Evolutionary conservation across 208 protist genomes (phyloP).

Genomic region (Acanthamoeba castellanii): DNA sequence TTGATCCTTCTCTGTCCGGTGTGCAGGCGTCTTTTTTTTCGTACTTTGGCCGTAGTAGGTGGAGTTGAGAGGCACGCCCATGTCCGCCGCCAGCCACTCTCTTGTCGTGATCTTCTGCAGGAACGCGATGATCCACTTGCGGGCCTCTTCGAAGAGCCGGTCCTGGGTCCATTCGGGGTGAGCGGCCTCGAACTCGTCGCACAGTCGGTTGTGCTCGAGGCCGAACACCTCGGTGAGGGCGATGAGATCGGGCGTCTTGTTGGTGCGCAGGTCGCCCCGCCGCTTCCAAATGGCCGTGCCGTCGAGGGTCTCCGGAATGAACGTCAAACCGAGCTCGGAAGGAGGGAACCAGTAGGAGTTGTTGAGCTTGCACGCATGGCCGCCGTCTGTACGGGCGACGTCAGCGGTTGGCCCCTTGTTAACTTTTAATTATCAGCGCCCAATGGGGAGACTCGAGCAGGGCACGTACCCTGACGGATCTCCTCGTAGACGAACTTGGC

Average conservation of each 20-base stretch:
- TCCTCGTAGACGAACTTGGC: constrained; percentile 5
- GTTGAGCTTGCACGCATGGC: background rate
- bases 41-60: constrained; percentile 14
- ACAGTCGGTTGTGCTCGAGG: constrained; percentile 56
- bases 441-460: background rate
- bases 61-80: constrained; percentile 21
- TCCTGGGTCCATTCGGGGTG: constrained; percentile 56
- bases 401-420: no score
- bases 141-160: constrained; percentile 17
- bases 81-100: constrained; percentile 30
- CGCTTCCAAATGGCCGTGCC: background rate
- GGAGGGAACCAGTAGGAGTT: background rate
- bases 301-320: background rate
- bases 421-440: no score
- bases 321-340: background rate
- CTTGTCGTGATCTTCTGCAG: constrained; percentile 63
- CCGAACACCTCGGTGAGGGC: constrained; percentile 44
- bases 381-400: background rate
- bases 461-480: background rate
- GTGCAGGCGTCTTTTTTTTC: no score
- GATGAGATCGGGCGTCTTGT: constrained; percentile 61
- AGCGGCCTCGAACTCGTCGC: background rate
- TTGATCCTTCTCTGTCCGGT: no score
- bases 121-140: constrained; percentile 66
- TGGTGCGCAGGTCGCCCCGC: constrained; percentile 40